Evolutionary conservation across 1,284 basidiomycete species (phyloP).

Genomic region (Sparassis latifolia): DNA sequence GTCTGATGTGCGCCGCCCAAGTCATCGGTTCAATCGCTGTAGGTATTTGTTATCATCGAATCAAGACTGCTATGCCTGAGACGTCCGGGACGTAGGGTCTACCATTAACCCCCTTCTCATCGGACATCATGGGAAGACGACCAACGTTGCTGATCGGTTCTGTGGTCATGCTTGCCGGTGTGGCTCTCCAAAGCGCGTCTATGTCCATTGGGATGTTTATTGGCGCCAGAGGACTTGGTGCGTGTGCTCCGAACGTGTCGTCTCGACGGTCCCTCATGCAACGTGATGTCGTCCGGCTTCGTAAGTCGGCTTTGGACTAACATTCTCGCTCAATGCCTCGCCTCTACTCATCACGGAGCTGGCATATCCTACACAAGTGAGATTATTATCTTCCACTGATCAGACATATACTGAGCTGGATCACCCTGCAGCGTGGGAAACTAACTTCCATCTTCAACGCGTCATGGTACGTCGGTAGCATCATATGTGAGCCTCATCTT

Average conservation of each 20-base stretch:
- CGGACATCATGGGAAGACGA: constrained; percentile 51
- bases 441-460: constrained; percentile 57
- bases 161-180: constrained; percentile 53
- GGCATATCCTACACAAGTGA: constrained; percentile 64
- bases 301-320: constrained; percentile 58
- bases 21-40: constrained; percentile 53
- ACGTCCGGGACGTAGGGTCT: constrained; percentile 33
- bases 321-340: constrained; percentile 54
- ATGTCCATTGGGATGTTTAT: constrained; percentile 47
- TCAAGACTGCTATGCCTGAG: not conserved
- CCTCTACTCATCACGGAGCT: constrained; percentile 65
- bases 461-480: constrained; percentile 60
- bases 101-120: constrained; percentile 52
- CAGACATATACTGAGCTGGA: not conserved
- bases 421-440: constrained; percentile 33
- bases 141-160: constrained; percentile 52
- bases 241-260: constrained; percentile 8
- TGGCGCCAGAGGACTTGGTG: constrained; percentile 49
- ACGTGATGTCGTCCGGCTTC: not conserved
- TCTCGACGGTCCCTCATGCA: not conserved
- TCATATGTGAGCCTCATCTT: constrained; percentile 37
- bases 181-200: constrained; percentile 47
- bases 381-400: constrained; percentile 2
- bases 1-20: constrained; percentile 56
- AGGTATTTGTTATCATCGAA: constrained; percentile 14